These are phyloP conservation scores for Cyathus olla DNA, from an alignment of 1,284 basidiomycete species.

Conservation along the genomic window DNA sequence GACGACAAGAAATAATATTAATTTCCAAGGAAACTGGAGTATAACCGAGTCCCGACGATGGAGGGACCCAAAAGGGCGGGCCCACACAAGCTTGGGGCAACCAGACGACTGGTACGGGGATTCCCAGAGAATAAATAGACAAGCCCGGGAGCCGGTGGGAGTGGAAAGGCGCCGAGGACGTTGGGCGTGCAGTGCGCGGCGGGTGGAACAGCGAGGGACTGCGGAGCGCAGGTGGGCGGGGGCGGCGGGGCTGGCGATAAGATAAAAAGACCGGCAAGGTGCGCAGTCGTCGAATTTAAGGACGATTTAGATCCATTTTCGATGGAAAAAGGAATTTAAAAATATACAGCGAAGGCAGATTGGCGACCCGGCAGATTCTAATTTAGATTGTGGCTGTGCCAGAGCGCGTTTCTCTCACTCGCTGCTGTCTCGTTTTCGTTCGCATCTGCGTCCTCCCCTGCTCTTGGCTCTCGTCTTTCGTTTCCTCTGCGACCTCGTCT, in stretches of 20 bases:
- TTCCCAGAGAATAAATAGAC: slow-evolving; percentile 2
- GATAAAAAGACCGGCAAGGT: too few species aligned
- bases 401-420: background rate
- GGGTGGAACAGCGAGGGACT: too few species aligned
- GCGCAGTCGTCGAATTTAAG: too few species aligned
- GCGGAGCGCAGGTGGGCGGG: too few species aligned
- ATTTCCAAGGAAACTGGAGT: too few species aligned
- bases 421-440: background rate
- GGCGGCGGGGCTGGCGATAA: too few species aligned
- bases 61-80: slow-evolving; percentile 4
- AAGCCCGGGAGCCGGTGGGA: background rate
- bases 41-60: too few species aligned
- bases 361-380: background rate
- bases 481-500: background rate
- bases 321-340: too few species aligned
- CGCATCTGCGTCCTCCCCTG: background rate
- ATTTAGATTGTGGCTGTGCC: slow-evolving; percentile 6
- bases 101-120: slow-evolving; percentile 1
- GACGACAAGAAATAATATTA: too few species aligned
- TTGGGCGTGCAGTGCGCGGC: too few species aligned
- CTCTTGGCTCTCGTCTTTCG: background rate
- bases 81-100: slow-evolving; percentile 1
- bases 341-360: background rate
- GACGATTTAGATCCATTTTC: too few species aligned
- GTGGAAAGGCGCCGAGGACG: too few species aligned